Evolutionary conservation across 495 filamentous ascomycete genomes (phyloP).

Genomic region (Lepidopterella palustris): DNA sequence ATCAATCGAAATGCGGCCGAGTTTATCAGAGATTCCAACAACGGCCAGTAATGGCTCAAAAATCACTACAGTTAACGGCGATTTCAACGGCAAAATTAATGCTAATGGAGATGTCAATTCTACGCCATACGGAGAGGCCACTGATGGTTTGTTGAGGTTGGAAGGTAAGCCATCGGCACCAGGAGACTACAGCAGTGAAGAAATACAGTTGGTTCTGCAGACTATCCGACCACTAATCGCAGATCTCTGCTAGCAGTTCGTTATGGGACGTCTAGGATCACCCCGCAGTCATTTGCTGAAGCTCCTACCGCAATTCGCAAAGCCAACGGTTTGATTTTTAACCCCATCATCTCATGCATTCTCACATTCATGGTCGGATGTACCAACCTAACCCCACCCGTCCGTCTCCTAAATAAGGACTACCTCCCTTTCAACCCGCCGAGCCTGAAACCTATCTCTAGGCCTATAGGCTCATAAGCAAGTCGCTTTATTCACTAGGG

Average conservation of each 20-base stretch:
- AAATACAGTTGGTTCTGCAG: background rate
- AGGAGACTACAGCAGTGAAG: background rate
- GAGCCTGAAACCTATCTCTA: constrained; percentile 40
- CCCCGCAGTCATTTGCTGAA: background rate
- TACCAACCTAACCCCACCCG: constrained; percentile 52
- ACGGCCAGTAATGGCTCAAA: too few species aligned
- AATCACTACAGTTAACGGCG: background rate
- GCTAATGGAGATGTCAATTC: background rate
- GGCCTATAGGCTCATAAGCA: constrained; percentile 45
- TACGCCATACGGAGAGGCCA: background rate
- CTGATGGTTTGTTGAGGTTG: background rate
- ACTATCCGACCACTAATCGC: background rate
- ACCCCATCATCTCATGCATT: constrained; percentile 44
- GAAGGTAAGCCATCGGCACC: background rate
- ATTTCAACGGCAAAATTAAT: background rate
- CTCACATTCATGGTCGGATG: constrained; percentile 53
- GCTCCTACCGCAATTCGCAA: constrained; percentile 44
- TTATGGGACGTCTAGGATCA: background rate
- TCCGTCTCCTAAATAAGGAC: constrained; percentile 51
- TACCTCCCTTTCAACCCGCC: constrained; percentile 52
- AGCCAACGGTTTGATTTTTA: constrained; percentile 46
- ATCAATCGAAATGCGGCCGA: too few species aligned
- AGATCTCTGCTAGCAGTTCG: background rate
- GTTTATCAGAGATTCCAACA: too few species aligned
- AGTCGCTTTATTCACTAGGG: constrained; percentile 51